phyloP scores from a whole-genome alignment of 2,329 filamentous ascomycete genomes.

The Ophiostoma novo-ulmi region DNA sequence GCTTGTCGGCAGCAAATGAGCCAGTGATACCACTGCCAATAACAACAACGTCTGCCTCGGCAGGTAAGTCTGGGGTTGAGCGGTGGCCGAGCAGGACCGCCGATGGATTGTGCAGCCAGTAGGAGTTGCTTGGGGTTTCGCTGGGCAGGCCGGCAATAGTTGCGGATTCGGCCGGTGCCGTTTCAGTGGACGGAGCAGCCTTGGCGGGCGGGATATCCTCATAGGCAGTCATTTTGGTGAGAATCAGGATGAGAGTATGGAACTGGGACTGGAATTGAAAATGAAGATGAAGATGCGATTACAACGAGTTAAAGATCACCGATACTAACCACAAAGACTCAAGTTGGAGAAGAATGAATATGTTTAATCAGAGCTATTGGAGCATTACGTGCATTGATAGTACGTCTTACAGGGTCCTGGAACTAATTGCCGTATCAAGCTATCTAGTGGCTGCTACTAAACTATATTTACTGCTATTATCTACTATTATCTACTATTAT shows the following conservation, averaged over 20 bases:
- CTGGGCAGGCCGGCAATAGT: constrained; percentile 52
- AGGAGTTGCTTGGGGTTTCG: constrained; percentile 57
- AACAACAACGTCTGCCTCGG: constrained; percentile 61
- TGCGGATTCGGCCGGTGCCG: background rate
- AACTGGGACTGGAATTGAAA: background rate
- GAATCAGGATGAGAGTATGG: background rate
- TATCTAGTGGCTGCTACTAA: background rate
- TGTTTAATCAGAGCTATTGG: background rate
- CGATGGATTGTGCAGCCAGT: constrained; percentile 69
- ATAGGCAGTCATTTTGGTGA: constrained; percentile 28
- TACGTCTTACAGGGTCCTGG: constrained; percentile 6
- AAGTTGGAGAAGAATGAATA: background rate
- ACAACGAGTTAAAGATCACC: background rate
- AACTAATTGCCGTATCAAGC: background rate
- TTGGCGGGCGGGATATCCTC: constrained; percentile 26
- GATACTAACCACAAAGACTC: background rate
- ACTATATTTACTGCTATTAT: background rate
- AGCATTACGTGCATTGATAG: background rate
- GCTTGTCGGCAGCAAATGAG: constrained; percentile 61
- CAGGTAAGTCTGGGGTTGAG: constrained; percentile 59
- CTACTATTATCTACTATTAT: background rate
- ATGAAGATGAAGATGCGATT: background rate
- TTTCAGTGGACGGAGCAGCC: constrained; percentile 24
- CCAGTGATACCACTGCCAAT: constrained; percentile 74
- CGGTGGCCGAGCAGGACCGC: constrained; percentile 60